phyloP scores from a whole-genome alignment of 2,329 filamentous ascomycete genomes.

The Alternaria tenuissima region DNA sequence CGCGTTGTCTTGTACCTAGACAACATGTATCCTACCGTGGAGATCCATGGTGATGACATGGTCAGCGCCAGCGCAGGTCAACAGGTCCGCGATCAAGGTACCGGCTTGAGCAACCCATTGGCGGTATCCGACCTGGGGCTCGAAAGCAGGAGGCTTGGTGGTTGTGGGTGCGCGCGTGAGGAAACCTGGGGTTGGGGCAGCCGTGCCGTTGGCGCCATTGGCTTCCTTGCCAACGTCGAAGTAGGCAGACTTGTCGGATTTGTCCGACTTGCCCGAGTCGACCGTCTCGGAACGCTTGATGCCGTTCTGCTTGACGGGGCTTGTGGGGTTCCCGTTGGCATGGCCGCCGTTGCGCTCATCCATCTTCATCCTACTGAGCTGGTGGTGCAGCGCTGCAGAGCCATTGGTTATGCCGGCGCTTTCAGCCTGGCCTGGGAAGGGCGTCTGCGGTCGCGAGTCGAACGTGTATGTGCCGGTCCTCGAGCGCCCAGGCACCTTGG shows the following conservation, averaged over 20 bases:
- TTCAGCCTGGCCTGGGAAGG: constrained; percentile 74
- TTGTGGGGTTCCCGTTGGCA: constrained; percentile 27
- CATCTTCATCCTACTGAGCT: constrained; percentile 73
- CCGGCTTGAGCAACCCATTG: constrained; percentile 99
- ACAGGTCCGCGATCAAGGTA: constrained; percentile 89
- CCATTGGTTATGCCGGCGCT: constrained; percentile 72
- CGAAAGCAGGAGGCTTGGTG: constrained; percentile 67
- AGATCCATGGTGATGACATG: constrained; percentile 98
- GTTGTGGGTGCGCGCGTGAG: constrained; percentile 32
- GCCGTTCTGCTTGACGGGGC: constrained; percentile 38
- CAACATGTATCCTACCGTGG: constrained; percentile 31
- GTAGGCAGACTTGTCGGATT: constrained; percentile 32
- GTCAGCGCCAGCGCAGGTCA: constrained; percentile 94
- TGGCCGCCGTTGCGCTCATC: constrained; percentile 61
- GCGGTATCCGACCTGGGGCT: constrained; percentile 92
- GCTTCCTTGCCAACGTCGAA: constrained; percentile 37
- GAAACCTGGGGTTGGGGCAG: constrained; percentile 20
- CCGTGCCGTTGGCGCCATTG: constrained; percentile 39
- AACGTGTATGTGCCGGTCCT: constrained; percentile 75
- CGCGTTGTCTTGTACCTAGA: not conserved
- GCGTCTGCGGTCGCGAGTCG: constrained; percentile 89
- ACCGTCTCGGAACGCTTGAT: constrained; percentile 44
- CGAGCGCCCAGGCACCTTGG: constrained; percentile 64
- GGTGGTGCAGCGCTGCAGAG: constrained; percentile 74
- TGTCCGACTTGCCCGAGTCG: constrained; percentile 43